Conservation (phyloP, 1,284 basidiomycete genomes). For the Papiliotrema flavescens region DNA sequence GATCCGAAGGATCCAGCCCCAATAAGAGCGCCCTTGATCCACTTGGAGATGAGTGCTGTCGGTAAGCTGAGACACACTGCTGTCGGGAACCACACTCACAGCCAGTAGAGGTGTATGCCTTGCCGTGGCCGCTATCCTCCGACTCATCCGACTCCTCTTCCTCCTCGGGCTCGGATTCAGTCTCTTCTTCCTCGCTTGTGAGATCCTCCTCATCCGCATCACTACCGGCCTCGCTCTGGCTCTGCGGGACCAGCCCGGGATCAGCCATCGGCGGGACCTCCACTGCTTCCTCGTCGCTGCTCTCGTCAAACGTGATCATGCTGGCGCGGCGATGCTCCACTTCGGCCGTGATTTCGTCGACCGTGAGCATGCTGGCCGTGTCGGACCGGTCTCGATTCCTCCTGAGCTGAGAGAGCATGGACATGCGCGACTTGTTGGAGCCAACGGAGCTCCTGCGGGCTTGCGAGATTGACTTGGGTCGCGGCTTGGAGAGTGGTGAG, state of each 20-base stretch:
- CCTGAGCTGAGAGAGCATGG: slow-evolving; percentile 73
- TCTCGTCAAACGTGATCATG: slow-evolving; percentile 51
- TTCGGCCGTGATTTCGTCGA: slow-evolving; percentile 96
- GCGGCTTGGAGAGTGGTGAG: slow-evolving; percentile 24
- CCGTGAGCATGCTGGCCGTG: slow-evolving; percentile 85
- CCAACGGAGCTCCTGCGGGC: slow-evolving; percentile 53
- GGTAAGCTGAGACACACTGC: slow-evolving; percentile 4
- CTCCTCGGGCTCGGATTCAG: slow-evolving; percentile 23
- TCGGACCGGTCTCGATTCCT: slow-evolving; percentile 79
- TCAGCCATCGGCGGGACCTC: slow-evolving; percentile 11
- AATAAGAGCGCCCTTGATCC: slow-evolving; percentile 98
- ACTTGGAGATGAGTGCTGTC: slow-evolving; percentile 72
- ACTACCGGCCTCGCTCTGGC: slow-evolving; percentile 41
- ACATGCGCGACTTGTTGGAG: slow-evolving; percentile 59
- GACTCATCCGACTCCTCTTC: slow-evolving; percentile 31
- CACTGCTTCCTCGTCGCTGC: slow-evolving; percentile 33
- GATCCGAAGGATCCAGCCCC: slow-evolving; percentile 95
- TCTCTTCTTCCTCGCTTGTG: slow-evolving; percentile 43
- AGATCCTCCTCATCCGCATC: slow-evolving; percentile 32
- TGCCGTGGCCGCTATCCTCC: slow-evolving; percentile 51
- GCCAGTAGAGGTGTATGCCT: slow-evolving; percentile 60
- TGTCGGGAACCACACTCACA: slow-evolving; percentile 50
- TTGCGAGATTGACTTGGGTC: slow-evolving; percentile 41
- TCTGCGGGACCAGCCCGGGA: slow-evolving; percentile 26
- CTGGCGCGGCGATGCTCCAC: slow-evolving; percentile 76